phyloP scores from a whole-genome alignment of 2,329 filamentous ascomycete genomes.

The Trichoderma cornu-damae region DNA sequence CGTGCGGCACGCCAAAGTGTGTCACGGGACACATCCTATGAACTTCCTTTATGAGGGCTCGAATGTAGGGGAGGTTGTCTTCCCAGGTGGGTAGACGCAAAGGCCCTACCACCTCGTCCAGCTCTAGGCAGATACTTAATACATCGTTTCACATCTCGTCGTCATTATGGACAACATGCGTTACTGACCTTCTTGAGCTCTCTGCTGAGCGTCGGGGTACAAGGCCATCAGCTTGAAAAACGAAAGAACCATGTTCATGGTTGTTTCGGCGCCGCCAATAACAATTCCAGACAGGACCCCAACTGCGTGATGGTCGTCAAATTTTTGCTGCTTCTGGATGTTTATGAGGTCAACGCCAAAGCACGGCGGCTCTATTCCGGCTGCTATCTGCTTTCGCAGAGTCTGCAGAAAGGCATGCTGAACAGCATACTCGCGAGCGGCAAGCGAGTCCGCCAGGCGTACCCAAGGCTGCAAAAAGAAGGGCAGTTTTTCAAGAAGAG shows the following conservation, averaged over 20 bases:
- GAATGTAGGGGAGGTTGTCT: slow-evolving; percentile 43
- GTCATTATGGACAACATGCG: too few species aligned
- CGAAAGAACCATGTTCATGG: neutral
- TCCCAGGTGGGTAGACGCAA: slow-evolving; percentile 39
- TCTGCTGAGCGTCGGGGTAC: neutral
- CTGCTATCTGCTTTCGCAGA: neutral
- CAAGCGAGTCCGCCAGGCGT: neutral
- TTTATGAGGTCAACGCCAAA: neutral
- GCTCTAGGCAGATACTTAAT: slow-evolving; percentile 24
- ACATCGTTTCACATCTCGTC: too few species aligned
- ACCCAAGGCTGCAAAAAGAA: slow-evolving; percentile 9
- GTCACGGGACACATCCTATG: neutral
- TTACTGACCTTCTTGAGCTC: slow-evolving; percentile 27
- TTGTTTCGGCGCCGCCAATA: neutral
- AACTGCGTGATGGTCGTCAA: neutral
- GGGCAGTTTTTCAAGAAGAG: slow-evolving; percentile 11
- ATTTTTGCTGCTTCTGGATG: neutral
- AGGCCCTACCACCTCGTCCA: slow-evolving; percentile 40
- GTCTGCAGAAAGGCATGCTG: neutral
- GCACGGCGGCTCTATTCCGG: neutral
- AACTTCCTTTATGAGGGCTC: slow-evolving; percentile 30
- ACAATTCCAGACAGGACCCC: neutral
- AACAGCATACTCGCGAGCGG: neutral
- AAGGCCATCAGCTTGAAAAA: slow-evolving; percentile 11
- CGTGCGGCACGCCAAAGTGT: neutral